A percentile compares a stretch with the other conserved stretches of the same genome.
These are phyloP conservation scores for Candida ovalis DNA, from an alignment of 805 yeast species.

Conservation along the genomic window DNA sequence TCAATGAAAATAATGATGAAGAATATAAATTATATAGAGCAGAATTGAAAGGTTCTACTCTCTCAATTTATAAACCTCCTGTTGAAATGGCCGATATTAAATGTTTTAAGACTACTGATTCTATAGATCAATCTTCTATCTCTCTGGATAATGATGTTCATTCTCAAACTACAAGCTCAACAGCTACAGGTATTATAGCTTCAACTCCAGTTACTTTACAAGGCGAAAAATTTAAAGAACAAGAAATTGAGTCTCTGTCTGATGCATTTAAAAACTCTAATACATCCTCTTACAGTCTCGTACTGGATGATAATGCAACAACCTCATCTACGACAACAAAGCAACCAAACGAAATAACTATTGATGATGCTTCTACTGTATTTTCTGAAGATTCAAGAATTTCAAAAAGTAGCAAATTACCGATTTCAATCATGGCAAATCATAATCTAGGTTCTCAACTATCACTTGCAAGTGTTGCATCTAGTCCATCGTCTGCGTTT, in stretches of 20 bases:
- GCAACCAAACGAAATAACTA: not conserved
- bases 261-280: not conserved
- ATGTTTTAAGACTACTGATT: slow-evolving; percentile 23
- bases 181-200: not conserved
- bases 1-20: slow-evolving; percentile 30
- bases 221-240: not conserved
- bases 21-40: slow-evolving; percentile 52
- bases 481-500: slow-evolving; percentile 1
- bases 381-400: not conserved
- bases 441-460: slow-evolving; percentile 11
- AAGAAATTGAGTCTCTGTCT: not conserved
- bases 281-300: not conserved
- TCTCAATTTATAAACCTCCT: slow-evolving; percentile 59
- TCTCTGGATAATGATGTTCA: not conserved
- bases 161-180: not conserved
- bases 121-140: not conserved
- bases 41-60: slow-evolving; percentile 64
- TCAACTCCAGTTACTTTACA: not conserved
- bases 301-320: not conserved
- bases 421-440: not conserved
- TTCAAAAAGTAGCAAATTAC: slow-evolving; percentile 2
- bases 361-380: not conserved
- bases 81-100: slow-evolving; percentile 39
- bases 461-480: slow-evolving; percentile 6
- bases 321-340: not conserved